Conservation (phyloP, 192 early-diverging fungal species). For the Rhizoclosmatium globosum region DNA sequence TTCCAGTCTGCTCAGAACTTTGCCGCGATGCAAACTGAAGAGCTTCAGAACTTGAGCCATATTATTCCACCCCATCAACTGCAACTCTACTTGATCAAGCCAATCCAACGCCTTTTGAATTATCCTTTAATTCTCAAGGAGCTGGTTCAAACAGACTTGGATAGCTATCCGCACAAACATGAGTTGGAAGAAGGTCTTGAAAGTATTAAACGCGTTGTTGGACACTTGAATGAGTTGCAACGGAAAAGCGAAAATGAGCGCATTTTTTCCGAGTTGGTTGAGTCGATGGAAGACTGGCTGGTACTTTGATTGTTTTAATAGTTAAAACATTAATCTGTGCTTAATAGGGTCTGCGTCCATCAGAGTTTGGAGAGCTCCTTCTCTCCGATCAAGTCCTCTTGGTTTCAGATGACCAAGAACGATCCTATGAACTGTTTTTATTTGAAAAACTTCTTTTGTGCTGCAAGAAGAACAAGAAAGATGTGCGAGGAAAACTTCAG, state of each 20-base stretch:
- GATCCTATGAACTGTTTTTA: constrained; percentile 86
- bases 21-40: constrained; percentile 45
- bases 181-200: constrained; percentile 72
- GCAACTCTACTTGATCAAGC: constrained; percentile 94
- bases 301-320: constrained; percentile 20
- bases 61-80: constrained; percentile 89
- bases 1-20: constrained; percentile 63
- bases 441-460: constrained; percentile 93
- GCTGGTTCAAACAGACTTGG: constrained; percentile 53
- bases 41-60: constrained; percentile 44
- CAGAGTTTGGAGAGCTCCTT: constrained; percentile 82
- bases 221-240: constrained; percentile 90
- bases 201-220: constrained; percentile 85
- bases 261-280: constrained; percentile 80
- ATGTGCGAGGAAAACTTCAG: constrained; percentile 40
- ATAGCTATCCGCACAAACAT: constrained; percentile 51
- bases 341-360: constrained; percentile 68
- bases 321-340: not conserved
- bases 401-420: constrained; percentile 78
- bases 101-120: constrained; percentile 97
- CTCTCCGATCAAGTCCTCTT: constrained; percentile 91
- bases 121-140: constrained; percentile 88
- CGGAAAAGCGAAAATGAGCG: constrained; percentile 88
- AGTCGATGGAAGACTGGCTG: constrained; percentile 93
- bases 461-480: constrained; percentile 79